These are phyloP conservation scores for Annulohypoxylon nitens DNA, from an alignment of 495 filamentous ascomycete genomes.

Conservation along the genomic window DNA sequence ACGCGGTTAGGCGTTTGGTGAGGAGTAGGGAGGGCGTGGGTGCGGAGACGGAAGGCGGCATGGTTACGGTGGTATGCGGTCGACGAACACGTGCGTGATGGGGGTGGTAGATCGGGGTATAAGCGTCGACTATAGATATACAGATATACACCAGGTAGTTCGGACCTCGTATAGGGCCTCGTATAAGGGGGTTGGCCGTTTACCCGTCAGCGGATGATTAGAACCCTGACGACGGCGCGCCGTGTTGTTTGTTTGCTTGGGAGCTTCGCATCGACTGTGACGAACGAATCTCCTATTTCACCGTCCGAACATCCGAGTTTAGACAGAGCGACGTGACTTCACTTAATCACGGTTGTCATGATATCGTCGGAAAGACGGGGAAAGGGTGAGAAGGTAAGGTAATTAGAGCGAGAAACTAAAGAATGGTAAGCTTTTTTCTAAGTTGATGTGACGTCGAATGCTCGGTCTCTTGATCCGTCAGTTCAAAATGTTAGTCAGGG, in stretches of 20 bases:
- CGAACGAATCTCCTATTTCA: neutral
- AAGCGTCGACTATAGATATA: neutral
- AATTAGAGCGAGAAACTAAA: no score
- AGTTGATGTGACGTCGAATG: constrained; percentile 38
- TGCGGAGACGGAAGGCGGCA: constrained; percentile 45
- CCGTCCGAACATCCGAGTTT: neutral
- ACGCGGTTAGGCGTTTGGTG: constrained; percentile 61
- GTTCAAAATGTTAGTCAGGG: constrained; percentile 12
- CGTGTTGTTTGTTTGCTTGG: constrained; percentile 7
- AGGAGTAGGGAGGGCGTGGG: constrained; percentile 62
- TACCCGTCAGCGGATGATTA: neutral
- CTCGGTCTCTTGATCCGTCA: constrained; percentile 10
- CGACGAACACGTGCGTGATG: neutral
- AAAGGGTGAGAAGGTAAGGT: neutral
- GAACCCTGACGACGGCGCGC: constrained; percentile 29
- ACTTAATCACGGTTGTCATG: constrained; percentile 24
- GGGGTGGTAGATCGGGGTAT: neutral
- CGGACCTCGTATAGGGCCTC: neutral
- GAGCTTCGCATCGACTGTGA: constrained; percentile 20
- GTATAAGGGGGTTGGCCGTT: constrained; percentile 1
- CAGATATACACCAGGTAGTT: neutral
- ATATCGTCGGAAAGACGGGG: constrained; percentile 8
- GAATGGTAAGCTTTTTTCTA: constrained; percentile 10
- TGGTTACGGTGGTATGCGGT: constrained; percentile 19
- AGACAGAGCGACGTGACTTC: neutral